Conservation (phyloP, 495 filamentous ascomycete genomes). For the Sordaria brevicollis region DNA sequence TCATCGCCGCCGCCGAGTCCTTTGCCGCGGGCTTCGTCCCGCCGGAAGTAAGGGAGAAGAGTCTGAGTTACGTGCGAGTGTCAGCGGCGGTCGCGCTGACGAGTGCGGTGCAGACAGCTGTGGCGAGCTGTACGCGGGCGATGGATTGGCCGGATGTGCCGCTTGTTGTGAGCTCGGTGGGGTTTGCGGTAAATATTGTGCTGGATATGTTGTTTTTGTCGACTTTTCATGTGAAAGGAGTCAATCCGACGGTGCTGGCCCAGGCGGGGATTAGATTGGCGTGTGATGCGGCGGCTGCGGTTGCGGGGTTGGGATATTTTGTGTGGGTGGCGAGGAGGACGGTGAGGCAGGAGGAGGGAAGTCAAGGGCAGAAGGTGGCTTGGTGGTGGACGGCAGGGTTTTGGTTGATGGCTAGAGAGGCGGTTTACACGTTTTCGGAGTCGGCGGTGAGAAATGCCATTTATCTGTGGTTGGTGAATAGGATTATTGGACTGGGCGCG, state of each 20-base stretch:
- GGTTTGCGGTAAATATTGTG: slow-evolving; percentile 57
- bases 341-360: not conserved
- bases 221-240: slow-evolving; percentile 48
- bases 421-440: slow-evolving; percentile 43
- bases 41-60: slow-evolving; percentile 39
- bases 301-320: slow-evolving; percentile 52
- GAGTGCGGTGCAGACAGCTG: slow-evolving; percentile 53
- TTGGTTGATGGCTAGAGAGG: not conserved
- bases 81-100: slow-evolving; percentile 50
- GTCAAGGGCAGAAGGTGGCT: not conserved
- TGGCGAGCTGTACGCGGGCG: slow-evolving; percentile 51
- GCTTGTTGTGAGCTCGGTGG: slow-evolving; percentile 53
- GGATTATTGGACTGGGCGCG: slow-evolving; percentile 49
- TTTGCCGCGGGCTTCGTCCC: slow-evolving; percentile 59
- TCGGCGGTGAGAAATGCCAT: slow-evolving; percentile 58
- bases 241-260: slow-evolving; percentile 46
- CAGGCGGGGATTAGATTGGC: slow-evolving; percentile 55
- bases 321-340: slow-evolving; percentile 27
- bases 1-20: slow-evolving; percentile 40
- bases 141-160: slow-evolving; percentile 67
- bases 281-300: slow-evolving; percentile 48
- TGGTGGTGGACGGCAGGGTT: not conserved
- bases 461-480: slow-evolving; percentile 62
- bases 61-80: slow-evolving; percentile 56
- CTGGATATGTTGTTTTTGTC: slow-evolving; percentile 64